These are phyloP conservation scores for Acer yangbiense DNA, from an alignment of 345 rosid genomes.

Conservation along the genomic window DNA sequence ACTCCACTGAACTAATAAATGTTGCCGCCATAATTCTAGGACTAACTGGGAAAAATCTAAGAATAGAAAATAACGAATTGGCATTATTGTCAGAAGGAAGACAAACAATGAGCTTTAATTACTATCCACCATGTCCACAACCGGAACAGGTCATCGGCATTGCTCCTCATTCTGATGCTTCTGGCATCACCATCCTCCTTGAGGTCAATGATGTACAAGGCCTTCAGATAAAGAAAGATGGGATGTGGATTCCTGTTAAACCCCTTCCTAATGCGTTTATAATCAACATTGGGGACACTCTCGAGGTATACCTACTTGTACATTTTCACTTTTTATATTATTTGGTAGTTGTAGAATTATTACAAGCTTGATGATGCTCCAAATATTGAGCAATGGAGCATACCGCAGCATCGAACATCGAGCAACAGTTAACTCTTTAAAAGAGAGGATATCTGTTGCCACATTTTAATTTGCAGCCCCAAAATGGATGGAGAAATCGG, in stretches of 20 bases:
- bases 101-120: conserved; percentile 56
- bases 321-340: too few relatives aligned
- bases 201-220: conserved; percentile 51
- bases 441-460: too few relatives aligned
- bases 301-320: conserved; percentile 31
- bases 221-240: conserved; percentile 59
- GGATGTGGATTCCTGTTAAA: conserved; percentile 45
- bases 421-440: too few relatives aligned
- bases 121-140: conserved; percentile 65
- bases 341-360: too few relatives aligned
- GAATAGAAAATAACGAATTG: background rate
- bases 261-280: conserved; percentile 54
- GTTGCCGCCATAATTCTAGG: background rate
- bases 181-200: conserved; percentile 52
- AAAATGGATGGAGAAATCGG: too few relatives aligned
- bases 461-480: too few relatives aligned
- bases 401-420: too few relatives aligned
- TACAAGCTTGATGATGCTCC: too few relatives aligned
- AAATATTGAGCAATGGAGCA: too few relatives aligned
- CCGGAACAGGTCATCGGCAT: conserved; percentile 52
- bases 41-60: conserved; percentile 6
- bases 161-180: conserved; percentile 52
- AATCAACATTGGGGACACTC: conserved; percentile 55
- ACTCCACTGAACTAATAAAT: background rate
- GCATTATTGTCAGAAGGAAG: conserved; percentile 34